Conservation (phyloP, 2,329 filamentous ascomycete genomes). For the Hymenoscyphus linearis region DNA sequence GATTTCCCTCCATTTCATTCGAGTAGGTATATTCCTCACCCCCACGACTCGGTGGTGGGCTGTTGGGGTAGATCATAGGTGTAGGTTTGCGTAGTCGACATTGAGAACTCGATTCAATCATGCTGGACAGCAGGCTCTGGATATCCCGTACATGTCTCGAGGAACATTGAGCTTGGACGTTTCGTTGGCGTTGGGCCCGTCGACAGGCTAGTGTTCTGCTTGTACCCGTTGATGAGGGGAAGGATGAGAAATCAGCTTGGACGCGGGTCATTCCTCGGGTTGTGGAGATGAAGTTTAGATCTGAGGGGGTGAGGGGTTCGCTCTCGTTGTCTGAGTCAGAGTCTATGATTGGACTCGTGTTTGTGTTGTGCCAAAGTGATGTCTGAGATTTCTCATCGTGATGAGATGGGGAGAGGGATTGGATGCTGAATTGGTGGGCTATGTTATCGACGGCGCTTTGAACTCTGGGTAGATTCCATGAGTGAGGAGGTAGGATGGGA, state of each 20-base stretch:
- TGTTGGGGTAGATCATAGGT: slow-evolving; percentile 1
- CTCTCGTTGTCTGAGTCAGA: slow-evolving; percentile 5
- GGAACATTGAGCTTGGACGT: slow-evolving; percentile 22
- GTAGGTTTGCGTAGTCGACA: slow-evolving; percentile 15
- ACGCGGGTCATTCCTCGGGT: slow-evolving; percentile 9
- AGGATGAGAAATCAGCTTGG: slow-evolving; percentile 11
- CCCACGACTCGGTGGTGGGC: slow-evolving; percentile 4
- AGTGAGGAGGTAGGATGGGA: slow-evolving; percentile 4
- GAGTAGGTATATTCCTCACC: background rate
- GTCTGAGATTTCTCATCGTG: slow-evolving; percentile 14
- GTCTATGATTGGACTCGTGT: slow-evolving; percentile 13
- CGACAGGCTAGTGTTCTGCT: slow-evolving; percentile 12
- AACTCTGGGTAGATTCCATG: background rate
- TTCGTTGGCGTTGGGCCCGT: slow-evolving; percentile 23
- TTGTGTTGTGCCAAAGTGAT: slow-evolving; percentile 14
- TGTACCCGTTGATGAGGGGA: slow-evolving; percentile 7
- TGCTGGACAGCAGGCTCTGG: slow-evolving; percentile 21
- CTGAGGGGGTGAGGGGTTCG: slow-evolving; percentile 4
- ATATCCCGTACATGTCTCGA: slow-evolving; percentile 21
- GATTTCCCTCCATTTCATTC: background rate
- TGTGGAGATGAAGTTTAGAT: slow-evolving; percentile 15
- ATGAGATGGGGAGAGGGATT: slow-evolving; percentile 2
- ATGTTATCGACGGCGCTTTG: slow-evolving; percentile 9
- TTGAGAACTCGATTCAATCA: slow-evolving; percentile 22
- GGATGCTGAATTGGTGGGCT: slow-evolving; percentile 7